phyloP scores from a whole-genome alignment of 2,329 filamentous ascomycete genomes.

The Aspergillus neoniger region DNA sequence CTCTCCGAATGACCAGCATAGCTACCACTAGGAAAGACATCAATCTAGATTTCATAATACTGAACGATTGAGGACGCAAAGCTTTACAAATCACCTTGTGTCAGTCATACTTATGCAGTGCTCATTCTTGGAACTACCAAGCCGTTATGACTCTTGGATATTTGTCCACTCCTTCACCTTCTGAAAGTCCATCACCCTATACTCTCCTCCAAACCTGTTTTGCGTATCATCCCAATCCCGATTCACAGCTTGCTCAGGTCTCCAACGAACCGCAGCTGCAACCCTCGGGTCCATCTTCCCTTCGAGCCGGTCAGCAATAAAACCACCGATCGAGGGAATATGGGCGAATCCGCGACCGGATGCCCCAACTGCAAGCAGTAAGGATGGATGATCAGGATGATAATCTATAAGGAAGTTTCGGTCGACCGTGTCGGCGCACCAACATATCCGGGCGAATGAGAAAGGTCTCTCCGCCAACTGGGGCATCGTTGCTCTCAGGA shows the following conservation, averaged over 20 bases:
- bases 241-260: slow-evolving; percentile 51
- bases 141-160: not conserved
- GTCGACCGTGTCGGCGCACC: slow-evolving; percentile 60
- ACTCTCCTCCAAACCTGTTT: slow-evolving; percentile 50
- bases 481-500: slow-evolving; percentile 56
- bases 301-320: slow-evolving; percentile 52
- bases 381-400: slow-evolving; percentile 47
- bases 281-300: slow-evolving; percentile 45
- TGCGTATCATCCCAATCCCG: slow-evolving; percentile 52
- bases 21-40: too few relatives aligned
- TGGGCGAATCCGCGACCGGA: slow-evolving; percentile 41
- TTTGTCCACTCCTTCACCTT: slow-evolving; percentile 48
- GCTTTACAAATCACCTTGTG: too few relatives aligned
- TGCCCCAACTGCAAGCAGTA: slow-evolving; percentile 45
- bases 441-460: slow-evolving; percentile 56
- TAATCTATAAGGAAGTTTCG: slow-evolving; percentile 55
- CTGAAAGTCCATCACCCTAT: slow-evolving; percentile 52
- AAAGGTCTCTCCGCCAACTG: slow-evolving; percentile 54
- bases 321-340: slow-evolving; percentile 52
- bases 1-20: too few relatives aligned
- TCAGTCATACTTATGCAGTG: not conserved
- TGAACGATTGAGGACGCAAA: not conserved
- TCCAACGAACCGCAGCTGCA: slow-evolving; percentile 49
- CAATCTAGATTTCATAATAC: not conserved
- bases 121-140: not conserved